Conservation (phyloP, 345 rosid genomes). For the Dovyalis caffra region DNA sequence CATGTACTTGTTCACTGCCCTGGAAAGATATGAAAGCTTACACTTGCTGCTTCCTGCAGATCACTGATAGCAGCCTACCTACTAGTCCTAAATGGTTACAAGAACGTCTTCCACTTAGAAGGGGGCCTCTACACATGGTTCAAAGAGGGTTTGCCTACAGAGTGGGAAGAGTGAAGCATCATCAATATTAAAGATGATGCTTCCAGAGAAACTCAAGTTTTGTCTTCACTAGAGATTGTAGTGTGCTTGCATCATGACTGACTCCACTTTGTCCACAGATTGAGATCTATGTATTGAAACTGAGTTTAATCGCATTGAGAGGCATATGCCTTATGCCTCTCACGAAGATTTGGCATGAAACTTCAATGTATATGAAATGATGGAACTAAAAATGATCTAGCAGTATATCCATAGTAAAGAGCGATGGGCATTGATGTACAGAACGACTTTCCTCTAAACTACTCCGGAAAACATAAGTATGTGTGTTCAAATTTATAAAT, state of each 20-base stretch:
- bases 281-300: background rate
- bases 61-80: constrained; percentile 96
- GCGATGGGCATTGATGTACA: background rate
- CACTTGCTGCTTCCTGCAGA: constrained; percentile 43
- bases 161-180: constrained; percentile 45
- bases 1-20: background rate
- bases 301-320: background rate
- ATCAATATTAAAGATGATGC: constrained; percentile 7
- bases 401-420: background rate
- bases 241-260: constrained; percentile 7
- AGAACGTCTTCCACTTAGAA: constrained; percentile 83
- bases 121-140: constrained; percentile 85
- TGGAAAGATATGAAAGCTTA: background rate
- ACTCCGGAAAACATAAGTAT: too few species aligned
- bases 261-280: constrained; percentile 6
- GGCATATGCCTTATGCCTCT: background rate
- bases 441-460: background rate
- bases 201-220: constrained; percentile 32
- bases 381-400: background rate
- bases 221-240: constrained; percentile 3
- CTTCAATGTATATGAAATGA: background rate
- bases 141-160: constrained; percentile 77
- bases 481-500: background rate
- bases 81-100: constrained; percentile 82
- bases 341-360: background rate